Evolutionary conservation across 768 basidiomycete genomes (phyloP), one percentile per base, ranked within the genome.

Genomic region (Termitomyces eurrhizus): DNA sequence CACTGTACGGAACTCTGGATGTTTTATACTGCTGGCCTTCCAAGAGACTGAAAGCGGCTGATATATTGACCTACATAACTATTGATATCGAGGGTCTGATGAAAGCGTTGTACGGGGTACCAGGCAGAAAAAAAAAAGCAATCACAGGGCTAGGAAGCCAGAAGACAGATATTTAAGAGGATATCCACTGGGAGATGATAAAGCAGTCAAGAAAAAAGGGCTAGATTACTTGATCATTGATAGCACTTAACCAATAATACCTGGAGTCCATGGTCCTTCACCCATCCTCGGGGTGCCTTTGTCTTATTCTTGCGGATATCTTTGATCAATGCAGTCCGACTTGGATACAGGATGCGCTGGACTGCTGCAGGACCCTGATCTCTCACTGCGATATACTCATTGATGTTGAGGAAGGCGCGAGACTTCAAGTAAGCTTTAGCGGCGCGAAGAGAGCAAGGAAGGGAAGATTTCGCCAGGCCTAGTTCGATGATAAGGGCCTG

Each of bases 401-500:
- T 79, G 60, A 93, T 82, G 66, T 90, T 90, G 35, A 92, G 66
- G 68, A 91, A 90, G 0, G 78, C 89, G 44, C 77, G 78, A 7
- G 83, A 74, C 72, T 88, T 91, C 51, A 92, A 72, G 45, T 87
- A 74, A 14, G 81, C 81, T 64, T 83, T 86, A n/a, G 90, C 91
- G 7, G 87, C 78, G n/a, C 72, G 82, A 56, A 92, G 72, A 0
- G 87, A 81, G 35, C 70, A 69, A 2, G 90, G 90, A 3, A 90
- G 75, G 29, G 77, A 73, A 35, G 74, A 75, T 0, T 78, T 77
- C 16, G 76, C 75, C 56, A 82, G 74, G n/a, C 90, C 90, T n/a
- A 92, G 78, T 73, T 92, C 91, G 62, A 92, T 77, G 64, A 90
- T 85, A 60, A 92, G 80, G 0, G 89, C 85, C 59, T 91, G 90